Percentiles rank a stretch among this genome's conserved stretches.
Conservation (phyloP, 345 rosid species). For the Arabidopsis suecica region DNA sequence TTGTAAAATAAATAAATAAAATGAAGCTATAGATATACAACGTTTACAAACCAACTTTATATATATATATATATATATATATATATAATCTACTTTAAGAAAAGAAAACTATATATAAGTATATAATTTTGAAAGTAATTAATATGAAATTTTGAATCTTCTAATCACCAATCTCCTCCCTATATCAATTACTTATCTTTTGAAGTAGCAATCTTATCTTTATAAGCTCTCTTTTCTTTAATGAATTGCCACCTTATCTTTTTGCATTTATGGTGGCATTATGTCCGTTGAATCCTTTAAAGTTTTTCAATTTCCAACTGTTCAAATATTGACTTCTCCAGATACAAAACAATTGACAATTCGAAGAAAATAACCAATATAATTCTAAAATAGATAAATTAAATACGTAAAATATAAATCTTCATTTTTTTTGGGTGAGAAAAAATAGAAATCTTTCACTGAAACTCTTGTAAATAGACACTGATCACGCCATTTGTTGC, state of each 20-base stretch:
- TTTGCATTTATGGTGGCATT: constrained; percentile 37
- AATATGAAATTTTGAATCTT: neutral
- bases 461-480: constrained; percentile 20
- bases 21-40: constrained; percentile 2
- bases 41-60: neutral
- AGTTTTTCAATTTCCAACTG: constrained; percentile 36
- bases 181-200: neutral
- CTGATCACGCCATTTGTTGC: constrained; percentile 43
- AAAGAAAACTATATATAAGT: too few species aligned
- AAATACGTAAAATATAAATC: neutral
- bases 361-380: constrained; percentile 11
- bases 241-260: constrained; percentile 16
- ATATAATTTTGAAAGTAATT: neutral
- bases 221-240: neutral
- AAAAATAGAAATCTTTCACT: neutral
- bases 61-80: neutral
- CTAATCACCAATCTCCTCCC: neutral
- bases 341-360: constrained; percentile 6
- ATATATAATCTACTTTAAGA: too few species aligned
- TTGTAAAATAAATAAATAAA: neutral
- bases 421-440: neutral
- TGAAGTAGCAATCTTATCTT: constrained; percentile 15
- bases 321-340: constrained; percentile 35
- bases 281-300: constrained; percentile 11
- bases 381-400: neutral